These are phyloP conservation scores for Malassezia pachydermatis DNA, from an alignment of 1,284 basidiomycete genomes.

Conservation along the genomic window DNA sequence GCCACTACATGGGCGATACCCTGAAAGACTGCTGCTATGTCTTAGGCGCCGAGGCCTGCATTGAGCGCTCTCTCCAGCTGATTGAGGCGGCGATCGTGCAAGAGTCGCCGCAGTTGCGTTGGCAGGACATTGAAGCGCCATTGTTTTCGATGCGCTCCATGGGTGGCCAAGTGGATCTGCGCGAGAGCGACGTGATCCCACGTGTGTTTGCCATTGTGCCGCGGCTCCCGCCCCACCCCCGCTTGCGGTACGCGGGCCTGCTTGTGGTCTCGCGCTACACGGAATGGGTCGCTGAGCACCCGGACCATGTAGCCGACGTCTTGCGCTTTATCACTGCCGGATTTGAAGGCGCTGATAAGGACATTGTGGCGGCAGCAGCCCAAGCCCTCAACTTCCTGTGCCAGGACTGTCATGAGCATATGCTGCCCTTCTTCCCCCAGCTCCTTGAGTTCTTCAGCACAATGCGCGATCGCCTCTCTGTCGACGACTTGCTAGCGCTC, in stretches of 20 bases:
- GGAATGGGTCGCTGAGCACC: slow-evolving; percentile 87
- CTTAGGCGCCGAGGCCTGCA: slow-evolving; percentile 73
- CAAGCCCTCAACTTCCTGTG: slow-evolving; percentile 94
- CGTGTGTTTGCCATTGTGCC: slow-evolving; percentile 92
- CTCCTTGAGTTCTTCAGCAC: slow-evolving; percentile 76
- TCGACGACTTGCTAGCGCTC: slow-evolving; percentile 80
- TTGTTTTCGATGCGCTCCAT: slow-evolving; percentile 96
- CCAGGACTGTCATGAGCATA: slow-evolving; percentile 80
- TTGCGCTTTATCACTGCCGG: slow-evolving; percentile 85
- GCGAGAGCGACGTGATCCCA: slow-evolving; percentile 74
- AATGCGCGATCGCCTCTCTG: slow-evolving; percentile 64
- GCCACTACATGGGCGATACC: slow-evolving; percentile 97
- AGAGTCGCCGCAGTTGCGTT: slow-evolving; percentile 51
- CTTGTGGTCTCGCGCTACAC: slow-evolving; percentile 93
- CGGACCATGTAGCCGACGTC: slow-evolving; percentile 72
- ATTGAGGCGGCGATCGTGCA: slow-evolving; percentile 61
- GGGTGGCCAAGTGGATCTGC: slow-evolving; percentile 81
- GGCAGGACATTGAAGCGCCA: slow-evolving; percentile 97
- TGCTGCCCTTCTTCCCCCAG: slow-evolving; percentile 81
- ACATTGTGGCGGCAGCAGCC: slow-evolving; percentile 81
- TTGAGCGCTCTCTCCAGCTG: slow-evolving; percentile 69
- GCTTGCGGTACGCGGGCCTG: slow-evolving; percentile 85
- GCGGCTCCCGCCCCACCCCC: slow-evolving; percentile 76
- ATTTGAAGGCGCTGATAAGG: slow-evolving; percentile 56
- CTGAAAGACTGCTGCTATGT: slow-evolving; percentile 97